phyloP scores from a whole-genome alignment of 768 basidiomycete genomes.

The Pleurotus ostreatus region DNA sequence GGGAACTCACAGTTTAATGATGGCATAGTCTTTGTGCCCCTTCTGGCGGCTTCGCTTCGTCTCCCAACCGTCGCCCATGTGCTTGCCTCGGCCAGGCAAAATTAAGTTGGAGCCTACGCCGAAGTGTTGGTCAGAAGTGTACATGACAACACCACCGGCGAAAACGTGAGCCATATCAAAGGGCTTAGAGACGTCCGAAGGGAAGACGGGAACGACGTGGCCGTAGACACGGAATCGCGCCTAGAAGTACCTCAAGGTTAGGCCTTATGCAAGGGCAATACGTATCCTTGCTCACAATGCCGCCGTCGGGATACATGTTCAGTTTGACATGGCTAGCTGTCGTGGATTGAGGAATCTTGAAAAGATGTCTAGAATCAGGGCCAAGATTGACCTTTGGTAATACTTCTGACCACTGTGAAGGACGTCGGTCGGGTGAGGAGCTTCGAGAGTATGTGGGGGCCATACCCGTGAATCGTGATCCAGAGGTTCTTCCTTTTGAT shows the following conservation, averaged over 20 bases:
- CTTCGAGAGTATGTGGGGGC: constrained; percentile 2
- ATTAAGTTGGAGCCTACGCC: constrained; percentile 89
- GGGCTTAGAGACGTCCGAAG: constrained; percentile 36
- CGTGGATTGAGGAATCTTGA: constrained; percentile 56
- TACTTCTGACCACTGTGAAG: constrained; percentile 72
- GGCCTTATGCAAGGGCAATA: not conserved
- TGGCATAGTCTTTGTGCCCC: constrained; percentile 88
- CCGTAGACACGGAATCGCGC: constrained; percentile 94
- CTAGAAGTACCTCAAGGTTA: constrained; percentile 31
- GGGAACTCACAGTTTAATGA: constrained; percentile 76
- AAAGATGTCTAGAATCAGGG: constrained; percentile 86
- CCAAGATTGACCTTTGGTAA: constrained; percentile 74
- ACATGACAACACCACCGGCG: constrained; percentile 80
- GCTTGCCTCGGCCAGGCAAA: constrained; percentile 80
- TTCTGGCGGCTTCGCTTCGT: constrained; percentile 80
- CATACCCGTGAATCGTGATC: constrained; percentile 52
- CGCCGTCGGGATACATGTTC: constrained; percentile 95
- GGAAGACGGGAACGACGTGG: constrained; percentile 61
- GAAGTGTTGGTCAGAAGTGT: constrained; percentile 92
- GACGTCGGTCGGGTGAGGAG: not conserved
- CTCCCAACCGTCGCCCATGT: constrained; percentile 99
- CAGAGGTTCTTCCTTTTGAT: constrained; percentile 36
- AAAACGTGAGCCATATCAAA: constrained; percentile 93
- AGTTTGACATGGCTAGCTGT: constrained; percentile 81
- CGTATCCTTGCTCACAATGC: constrained; percentile 62